phyloP scores from a whole-genome alignment of 2,329 filamentous ascomycete genomes.

The Rutstroemia sp. region DNA sequence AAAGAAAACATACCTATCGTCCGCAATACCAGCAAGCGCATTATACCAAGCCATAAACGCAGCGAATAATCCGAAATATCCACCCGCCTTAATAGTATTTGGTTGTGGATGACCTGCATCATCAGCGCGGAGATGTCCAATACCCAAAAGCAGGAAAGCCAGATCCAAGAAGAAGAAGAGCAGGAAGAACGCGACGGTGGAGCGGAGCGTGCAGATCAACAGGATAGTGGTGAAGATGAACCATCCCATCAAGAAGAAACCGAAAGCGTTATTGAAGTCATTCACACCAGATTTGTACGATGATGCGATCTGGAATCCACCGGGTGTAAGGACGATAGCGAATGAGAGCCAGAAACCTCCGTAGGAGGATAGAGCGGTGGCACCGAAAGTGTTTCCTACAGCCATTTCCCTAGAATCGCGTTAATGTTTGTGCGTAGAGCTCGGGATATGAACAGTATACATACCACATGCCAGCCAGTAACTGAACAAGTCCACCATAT shows the following conservation, averaged over 20 bases:
- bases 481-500: slow-evolving; percentile 61
- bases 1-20: slow-evolving; percentile 48
- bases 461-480: slow-evolving; percentile 58
- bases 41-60: slow-evolving; percentile 86
- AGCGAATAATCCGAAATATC: slow-evolving; percentile 71
- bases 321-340: slow-evolving; percentile 49
- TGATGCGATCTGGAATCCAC: slow-evolving; percentile 43
- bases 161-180: slow-evolving; percentile 53
- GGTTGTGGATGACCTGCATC: slow-evolving; percentile 32
- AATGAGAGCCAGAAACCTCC: slow-evolving; percentile 56
- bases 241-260: slow-evolving; percentile 53
- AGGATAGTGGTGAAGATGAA: slow-evolving; percentile 56
- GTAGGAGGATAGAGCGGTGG: slow-evolving; percentile 53
- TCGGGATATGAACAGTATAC: not conserved
- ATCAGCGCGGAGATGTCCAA: slow-evolving; percentile 28
- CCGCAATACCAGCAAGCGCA: slow-evolving; percentile 73
- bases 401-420: slow-evolving; percentile 47
- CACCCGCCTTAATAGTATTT: slow-evolving; percentile 57
- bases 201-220: slow-evolving; percentile 46
- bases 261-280: slow-evolving; percentile 43
- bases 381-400: slow-evolving; percentile 56
- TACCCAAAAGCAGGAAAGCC: slow-evolving; percentile 49
- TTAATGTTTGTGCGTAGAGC: not conserved
- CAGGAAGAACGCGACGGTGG: slow-evolving; percentile 52
- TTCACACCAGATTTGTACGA: slow-evolving; percentile 23